Percentiles rank a stretch among this genome's conserved stretches.
phyloP scores from a whole-genome alignment of 768 basidiomycete genomes.

The Pulveroboletus frians region DNA sequence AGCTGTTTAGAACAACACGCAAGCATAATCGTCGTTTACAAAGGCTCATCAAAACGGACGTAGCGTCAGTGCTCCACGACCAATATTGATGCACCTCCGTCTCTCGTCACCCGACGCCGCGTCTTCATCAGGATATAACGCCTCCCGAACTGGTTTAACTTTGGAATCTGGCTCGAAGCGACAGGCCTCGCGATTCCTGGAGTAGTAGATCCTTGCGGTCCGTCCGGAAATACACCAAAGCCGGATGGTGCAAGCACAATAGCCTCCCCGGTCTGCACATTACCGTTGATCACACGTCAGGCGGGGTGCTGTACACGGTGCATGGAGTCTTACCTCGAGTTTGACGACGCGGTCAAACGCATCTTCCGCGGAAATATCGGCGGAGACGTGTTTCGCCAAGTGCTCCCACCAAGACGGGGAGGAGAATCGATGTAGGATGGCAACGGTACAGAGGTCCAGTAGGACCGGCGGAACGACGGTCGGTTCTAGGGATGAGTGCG shows the following conservation, averaged over 20 bases:
- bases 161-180: constrained; percentile 16
- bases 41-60: background rate
- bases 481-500: constrained; percentile 44
- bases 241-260: constrained; percentile 65
- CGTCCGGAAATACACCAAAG: constrained; percentile 38
- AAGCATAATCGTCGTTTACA: background rate
- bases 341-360: constrained; percentile 64
- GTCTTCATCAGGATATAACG: constrained; percentile 58
- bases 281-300: background rate
- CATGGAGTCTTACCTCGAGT: constrained; percentile 45
- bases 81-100: constrained; percentile 61
- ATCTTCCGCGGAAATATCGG: constrained; percentile 51
- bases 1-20: too few species aligned
- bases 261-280: constrained; percentile 60
- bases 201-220: background rate
- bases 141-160: constrained; percentile 49
- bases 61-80: constrained; percentile 20
- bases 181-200: constrained; percentile 6
- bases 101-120: constrained; percentile 52
- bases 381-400: constrained; percentile 60
- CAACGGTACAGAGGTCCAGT: constrained; percentile 59
- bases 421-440: constrained; percentile 69
- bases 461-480: constrained; percentile 66
- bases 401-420: constrained; percentile 76
- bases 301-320: background rate